A percentile compares a stretch with the other conserved stretches of the same genome.
These are phyloP conservation scores for Vishniacozyma victoriae DNA, from an alignment of 768 basidiomycete genomes.

Conservation along the genomic window DNA sequence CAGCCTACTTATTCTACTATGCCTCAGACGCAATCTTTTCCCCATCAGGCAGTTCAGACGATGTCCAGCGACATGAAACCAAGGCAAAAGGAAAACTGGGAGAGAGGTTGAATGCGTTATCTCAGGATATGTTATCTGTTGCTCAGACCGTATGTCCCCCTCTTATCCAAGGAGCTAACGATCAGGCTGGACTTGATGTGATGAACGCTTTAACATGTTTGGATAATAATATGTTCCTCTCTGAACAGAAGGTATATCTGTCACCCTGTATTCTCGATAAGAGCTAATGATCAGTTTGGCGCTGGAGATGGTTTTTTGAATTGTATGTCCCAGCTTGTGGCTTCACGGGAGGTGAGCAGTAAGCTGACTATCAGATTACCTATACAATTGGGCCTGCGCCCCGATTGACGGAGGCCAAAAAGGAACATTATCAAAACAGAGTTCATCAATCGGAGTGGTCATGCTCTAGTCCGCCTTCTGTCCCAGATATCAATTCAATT, in stretches of 20 bases:
- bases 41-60: conserved; percentile 44
- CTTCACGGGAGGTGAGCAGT: neutral
- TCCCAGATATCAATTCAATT: neutral
- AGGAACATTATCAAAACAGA: conserved; percentile 47
- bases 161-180: neutral
- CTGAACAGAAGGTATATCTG: conserved; percentile 67
- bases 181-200: conserved; percentile 80
- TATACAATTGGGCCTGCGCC: conserved; percentile 91
- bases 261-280: neutral
- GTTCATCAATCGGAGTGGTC: conserved; percentile 63
- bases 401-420: conserved; percentile 61
- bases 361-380: conserved; percentile 52
- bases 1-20: conserved; percentile 94
- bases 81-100: conserved; percentile 61
- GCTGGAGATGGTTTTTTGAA: conserved; percentile 74
- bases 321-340: neutral
- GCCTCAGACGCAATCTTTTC: conserved; percentile 69
- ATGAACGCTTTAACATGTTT: conserved; percentile 91
- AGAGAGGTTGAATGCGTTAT: conserved; percentile 62
- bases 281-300: conserved; percentile 63
- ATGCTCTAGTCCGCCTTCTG: conserved; percentile 61
- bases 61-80: conserved; percentile 50
- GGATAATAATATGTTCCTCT: conserved; percentile 80
- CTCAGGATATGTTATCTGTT: conserved; percentile 72
- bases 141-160: conserved; percentile 57